Evolutionary conservation across 306 rosid genomes (phyloP), one percentile per base, ranked within the genome.

Genomic region (Cucurbita pepo): DNA sequence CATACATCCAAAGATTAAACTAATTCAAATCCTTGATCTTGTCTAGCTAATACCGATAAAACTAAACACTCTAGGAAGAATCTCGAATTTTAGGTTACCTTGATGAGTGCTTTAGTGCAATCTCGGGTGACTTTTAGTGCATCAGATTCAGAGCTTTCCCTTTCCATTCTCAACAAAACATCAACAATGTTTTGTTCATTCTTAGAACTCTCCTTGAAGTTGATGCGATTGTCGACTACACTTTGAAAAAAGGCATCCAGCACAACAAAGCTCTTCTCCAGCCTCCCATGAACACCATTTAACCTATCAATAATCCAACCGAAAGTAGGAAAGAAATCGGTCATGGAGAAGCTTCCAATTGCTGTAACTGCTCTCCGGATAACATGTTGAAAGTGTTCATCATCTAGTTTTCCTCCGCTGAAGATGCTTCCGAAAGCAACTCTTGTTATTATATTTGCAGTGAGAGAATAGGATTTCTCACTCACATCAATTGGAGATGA

Each of bases 171-270:
- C 30, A 56, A 10, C 44, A 74, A 10, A 8, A 73, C 25, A 38
- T 61, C 45, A 3, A 61, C 5, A 36, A 38, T 36, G 10, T 61
- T 38, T 34, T 61, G 11, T 5, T 61, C 67, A 0, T 30, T 36
- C 3, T 30, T 10, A 30, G 10, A 36, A 34, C 5, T 7, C 4
- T 4, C 1, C 18, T 8, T 1, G 6, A 38, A 61, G 11, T 61
- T 15, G 18, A 36, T 0, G 1, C 45, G 67, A 36, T 36, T 11
- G 1, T 61, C 5, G 11, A 61, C 3, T 36, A 61, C 18, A 25
- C 38, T 53, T 71, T 87, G 79, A 25, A 79, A 87, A 64, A 86
- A 75, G 71, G 16, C 5, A 59, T 90, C 91, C 38, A 87, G 13
- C 44, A 83, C 86, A 44, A 25, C 45, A 60, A 81, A 90, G 0